A percentile compares a stretch with the other conserved stretches of the same genome.
These are phyloP conservation scores for Zygosaccharomyces kombuchaensis DNA, from an alignment of 805 yeast species.

Conservation along the genomic window DNA sequence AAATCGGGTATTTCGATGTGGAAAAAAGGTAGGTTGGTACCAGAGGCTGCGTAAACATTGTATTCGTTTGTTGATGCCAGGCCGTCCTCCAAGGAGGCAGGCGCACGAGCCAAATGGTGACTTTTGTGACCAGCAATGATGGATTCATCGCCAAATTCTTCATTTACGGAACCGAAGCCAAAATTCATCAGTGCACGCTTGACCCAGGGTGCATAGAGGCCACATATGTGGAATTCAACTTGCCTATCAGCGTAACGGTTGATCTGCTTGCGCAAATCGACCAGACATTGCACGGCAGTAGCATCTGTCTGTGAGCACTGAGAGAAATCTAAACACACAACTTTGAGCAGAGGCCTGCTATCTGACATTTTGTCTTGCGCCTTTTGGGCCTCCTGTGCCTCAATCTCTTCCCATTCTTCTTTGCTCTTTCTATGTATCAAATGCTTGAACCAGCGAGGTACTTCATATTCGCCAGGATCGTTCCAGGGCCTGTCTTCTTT, in stretches of 20 bases:
- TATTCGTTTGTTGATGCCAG: conserved; percentile 9
- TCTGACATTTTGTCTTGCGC: conserved; percentile 31
- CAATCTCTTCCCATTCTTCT: conserved; percentile 22
- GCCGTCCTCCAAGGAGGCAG: conserved; percentile 11
- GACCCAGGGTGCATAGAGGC: conserved; percentile 82
- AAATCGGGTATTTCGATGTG: conserved; percentile 37
- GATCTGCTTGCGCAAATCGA: conserved; percentile 69
- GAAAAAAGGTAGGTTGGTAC: conserved; percentile 35
- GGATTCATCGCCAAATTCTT: conserved; percentile 35
- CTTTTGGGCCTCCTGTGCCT: conserved; percentile 8
- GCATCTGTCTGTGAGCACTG: conserved; percentile 72
- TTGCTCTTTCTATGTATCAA: conserved; percentile 16
- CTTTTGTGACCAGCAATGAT: conserved; percentile 33
- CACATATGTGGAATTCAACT: conserved; percentile 86
- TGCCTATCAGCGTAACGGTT: conserved; percentile 73
- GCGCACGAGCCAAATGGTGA: conserved; percentile 29
- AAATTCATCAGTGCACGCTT: conserved; percentile 67
- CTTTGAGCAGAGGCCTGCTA: conserved; percentile 60
- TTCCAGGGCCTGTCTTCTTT: conserved; percentile 78
- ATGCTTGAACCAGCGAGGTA: conserved; percentile 31
- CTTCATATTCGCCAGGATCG: conserved; percentile 62
- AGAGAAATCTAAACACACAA: conserved; percentile 78
- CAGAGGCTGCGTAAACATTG: conserved; percentile 27
- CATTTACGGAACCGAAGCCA: conserved; percentile 67
- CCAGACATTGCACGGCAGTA: conserved; percentile 72